Percentiles rank a stretch among this genome's conserved stretches.
phyloP scores from a whole-genome alignment of 139 green algal species.

The Medakamo hakoo region DNA sequence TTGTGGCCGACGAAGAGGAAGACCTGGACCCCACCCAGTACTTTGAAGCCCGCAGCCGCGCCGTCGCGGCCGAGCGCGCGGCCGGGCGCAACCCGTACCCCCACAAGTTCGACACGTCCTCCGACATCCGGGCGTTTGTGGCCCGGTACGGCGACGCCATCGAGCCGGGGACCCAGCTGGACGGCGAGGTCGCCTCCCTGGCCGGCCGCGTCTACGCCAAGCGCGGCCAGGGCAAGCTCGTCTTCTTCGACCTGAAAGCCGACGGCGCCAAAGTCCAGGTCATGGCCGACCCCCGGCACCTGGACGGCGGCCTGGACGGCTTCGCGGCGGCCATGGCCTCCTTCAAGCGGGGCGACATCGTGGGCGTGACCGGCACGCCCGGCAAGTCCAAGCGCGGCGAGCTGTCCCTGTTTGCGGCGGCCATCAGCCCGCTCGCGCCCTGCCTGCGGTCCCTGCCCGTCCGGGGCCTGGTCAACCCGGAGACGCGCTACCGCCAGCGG shows the following conservation, averaged over 20 bases:
- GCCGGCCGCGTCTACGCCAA: conserved; percentile 75
- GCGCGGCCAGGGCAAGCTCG: conserved; percentile 79
- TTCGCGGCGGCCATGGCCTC: conserved; percentile 47
- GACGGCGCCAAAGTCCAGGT: conserved; percentile 87
- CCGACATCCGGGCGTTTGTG: conserved; percentile 60
- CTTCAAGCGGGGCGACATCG: conserved; percentile 84
- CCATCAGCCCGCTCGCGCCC: conserved; percentile 61
- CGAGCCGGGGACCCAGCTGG: conserved; percentile 40
- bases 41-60: conserved; percentile 53
- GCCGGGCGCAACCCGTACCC: conserved; percentile 87
- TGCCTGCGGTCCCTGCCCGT: conserved; percentile 94
- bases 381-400: conserved; percentile 96
- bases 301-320: conserved; percentile 2
- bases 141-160: conserved; percentile 56
- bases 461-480: conserved; percentile 68
- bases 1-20: conserved; percentile 45
- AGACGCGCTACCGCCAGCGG: conserved; percentile 90
- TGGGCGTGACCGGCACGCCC: conserved; percentile 77
- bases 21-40: conserved; percentile 74
- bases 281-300: conserved; percentile 70
- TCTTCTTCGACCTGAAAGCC: conserved; percentile 89
- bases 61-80: conserved; percentile 51
- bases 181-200: conserved; percentile 16
- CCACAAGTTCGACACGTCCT: conserved; percentile 80
- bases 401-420: conserved; percentile 74